Evolutionary conservation across 148 eudicot species (phyloP).

Genomic region (Pouteria glomerata): DNA sequence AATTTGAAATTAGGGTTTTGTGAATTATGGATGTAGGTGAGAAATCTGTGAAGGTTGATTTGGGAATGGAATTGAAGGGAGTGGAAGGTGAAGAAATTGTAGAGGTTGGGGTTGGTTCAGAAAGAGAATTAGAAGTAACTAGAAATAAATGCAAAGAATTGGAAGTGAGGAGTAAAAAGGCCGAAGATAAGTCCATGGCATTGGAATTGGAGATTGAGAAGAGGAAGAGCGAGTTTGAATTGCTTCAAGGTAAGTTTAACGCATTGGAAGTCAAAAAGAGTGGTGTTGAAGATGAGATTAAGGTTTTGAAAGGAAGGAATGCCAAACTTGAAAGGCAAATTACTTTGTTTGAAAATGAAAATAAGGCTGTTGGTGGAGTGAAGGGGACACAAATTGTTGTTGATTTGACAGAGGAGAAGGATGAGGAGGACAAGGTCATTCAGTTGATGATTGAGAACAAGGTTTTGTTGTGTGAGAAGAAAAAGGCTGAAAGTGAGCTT

Average conservation of each 20-base stretch:
- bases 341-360: background rate
- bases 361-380: background rate
- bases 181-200: conserved; percentile 5
- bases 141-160: conserved; percentile 16
- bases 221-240: conserved; percentile 17
- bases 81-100: background rate
- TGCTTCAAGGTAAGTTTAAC: conserved; percentile 22
- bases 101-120: background rate
- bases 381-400: background rate
- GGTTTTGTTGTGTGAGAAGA: conserved; percentile 56
- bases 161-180: conserved; percentile 18
- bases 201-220: conserved; percentile 20
- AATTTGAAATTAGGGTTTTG: background rate
- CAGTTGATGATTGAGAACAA: conserved; percentile 53
- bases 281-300: conserved; percentile 28
- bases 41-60: background rate
- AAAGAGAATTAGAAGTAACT: background rate
- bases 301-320: conserved; percentile 30
- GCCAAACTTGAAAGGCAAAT: conserved; percentile 16
- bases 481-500: conserved; percentile 30
- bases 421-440: conserved; percentile 26
- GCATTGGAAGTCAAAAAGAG: conserved; percentile 27
- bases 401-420: conserved; percentile 17
- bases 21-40: conserved; percentile 2
- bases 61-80: background rate